Base-by-base conservation (phyloP, 2,329 filamentous ascomycete species). In the Claviceps spartinae region DNA sequence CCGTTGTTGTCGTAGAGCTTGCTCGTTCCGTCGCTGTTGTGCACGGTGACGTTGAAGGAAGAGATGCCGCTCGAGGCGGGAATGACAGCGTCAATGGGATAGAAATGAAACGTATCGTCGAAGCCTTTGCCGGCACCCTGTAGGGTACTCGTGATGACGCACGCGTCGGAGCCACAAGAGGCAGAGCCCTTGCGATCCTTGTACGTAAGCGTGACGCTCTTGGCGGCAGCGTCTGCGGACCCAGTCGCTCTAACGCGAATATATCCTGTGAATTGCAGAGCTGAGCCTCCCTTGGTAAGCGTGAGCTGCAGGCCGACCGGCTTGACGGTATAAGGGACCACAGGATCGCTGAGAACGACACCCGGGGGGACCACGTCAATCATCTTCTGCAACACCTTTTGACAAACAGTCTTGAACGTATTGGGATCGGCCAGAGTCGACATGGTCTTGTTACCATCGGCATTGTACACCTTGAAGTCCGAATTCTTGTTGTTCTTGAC, bases 21-120 rank as follows among this genome's bases (percentile, higher is more conserved):
- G 22, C 64, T 71, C 16, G 68, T 66, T 6, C 77, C 78, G 54
- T 72, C 70, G 3, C 65, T 68, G 50, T 70, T 65, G 52, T 72
- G 75, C 50, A 82, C 59, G 2, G 75, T 65, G 59, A 81, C 61
- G 55, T 70, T 71, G 67, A 85, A 78, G 57, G 82, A 74, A 42
- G 83, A 75, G 65, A 87, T 78, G 56, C 84, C 72, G 52, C 76
- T 69, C 53, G 77, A 66, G 57, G 79, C 69, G 55, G 77, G 63
- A 58, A 89, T 74, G 52, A 76, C 65, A 30, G 62, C 58, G n/a
- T 65, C 58, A 40, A 76, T 64, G n/a, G 70, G 73, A 57, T 70
- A 76, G 63, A 78, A 79, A 50, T 69, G 68, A 60, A 83, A 83
- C 8, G 66, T 75, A 54, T 83, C 78, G 59, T 83, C 80, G 50